Evolutionary conservation across 108 stramenopile species (phyloP), one percentile per base, ranked within the genome.

Genomic region (Nitzschia sp.): DNA sequence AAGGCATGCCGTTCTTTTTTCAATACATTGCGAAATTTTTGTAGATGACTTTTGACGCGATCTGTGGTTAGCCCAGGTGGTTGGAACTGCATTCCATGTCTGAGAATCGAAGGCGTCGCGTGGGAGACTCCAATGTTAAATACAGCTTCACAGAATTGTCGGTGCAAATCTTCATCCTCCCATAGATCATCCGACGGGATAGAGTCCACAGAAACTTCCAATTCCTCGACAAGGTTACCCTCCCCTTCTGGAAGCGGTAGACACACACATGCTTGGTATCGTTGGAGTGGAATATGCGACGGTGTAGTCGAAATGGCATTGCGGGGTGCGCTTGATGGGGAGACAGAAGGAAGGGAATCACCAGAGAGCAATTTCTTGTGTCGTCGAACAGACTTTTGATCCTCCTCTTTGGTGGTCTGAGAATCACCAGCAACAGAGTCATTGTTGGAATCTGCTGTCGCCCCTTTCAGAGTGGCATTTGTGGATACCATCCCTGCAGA

Each of bases 31-130:
- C 55, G 55, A 20, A 56, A 70, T 58, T 70, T 70, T 43, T 70
- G 69, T 1, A 70, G 40, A 34, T 70, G 69, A 19, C 58, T 60
- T 8, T 70, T 70, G 43, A 70, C 29, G 7, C 43, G 53, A 17
- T 59, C 58, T 8, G 26, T 70, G 6, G 69, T 70, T 37, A 70
- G 34, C 24, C n/a, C 40, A 22, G 63, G 15, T 7, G 37, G 37
- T 46, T 54, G 37, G 10, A 14, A 22, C 41, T n/a, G 42, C 20
- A 53, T 76, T 25, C 57, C 25, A 21, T 34, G 50, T 19, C 41
- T 17, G 21, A 61, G 51, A 22, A 55, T 39, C 10, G 56, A 40
- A 0, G 73, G 63, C 6, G 63, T 40, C 50, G 63, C 12, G 5
- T 64, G 43, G 2, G n/a, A 10, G 11, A 64, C 17, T 22, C 63